Evolutionary conservation across 352 stramenopile species (phyloP), one percentile per base, ranked within the genome.

Genomic region (Pythium folliculosum): DNA sequence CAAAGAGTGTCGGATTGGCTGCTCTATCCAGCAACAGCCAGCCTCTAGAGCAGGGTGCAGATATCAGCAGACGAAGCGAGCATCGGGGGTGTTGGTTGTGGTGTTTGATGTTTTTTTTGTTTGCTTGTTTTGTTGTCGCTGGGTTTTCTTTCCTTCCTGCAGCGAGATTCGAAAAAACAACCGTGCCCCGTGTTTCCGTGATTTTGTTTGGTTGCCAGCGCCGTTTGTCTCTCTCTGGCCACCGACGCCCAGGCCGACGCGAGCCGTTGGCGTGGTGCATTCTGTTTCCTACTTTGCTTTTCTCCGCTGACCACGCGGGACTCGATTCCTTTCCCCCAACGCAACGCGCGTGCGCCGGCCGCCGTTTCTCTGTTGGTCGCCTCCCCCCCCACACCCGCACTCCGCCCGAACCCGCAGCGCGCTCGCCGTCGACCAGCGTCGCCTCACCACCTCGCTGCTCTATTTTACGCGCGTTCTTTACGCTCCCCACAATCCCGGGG

Each of bases 281-380:
- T 16, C 8, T 10, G 30, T 52, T 50, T 66, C 23, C 37, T 60
- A 67, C 60, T 67, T 67, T 67, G 60, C 44, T 49, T 67, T 67
- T 60, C 51, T 44, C 49, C 60, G 38, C 35, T 51, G 38, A 53
- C 60, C 60, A 60, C 60, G 23, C 60, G 50, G 32, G 60, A 67
- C 60, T 52, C 59, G 32, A 12, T 43, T 59, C 47, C 17, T 19
- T n/a, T n/a, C n/a, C 35, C 5, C 7, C 12, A 35, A 16, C 38
- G 12, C 38, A 13, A 44, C 38, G 9, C 9, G n/a, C n/a, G n/a
- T n/a, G 2, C 38, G 38, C 38, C 38, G 6, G 38, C 17, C 17
- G 9, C 38, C 38, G 2, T 17, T 44, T 13, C 38, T 3, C 38
- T 14, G 38, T 13, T 44, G 6, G 38, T 44, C 38, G 38, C 38